Conservation (phyloP, 345 rosid genomes). For the Ceriops zippeliana region DNA sequence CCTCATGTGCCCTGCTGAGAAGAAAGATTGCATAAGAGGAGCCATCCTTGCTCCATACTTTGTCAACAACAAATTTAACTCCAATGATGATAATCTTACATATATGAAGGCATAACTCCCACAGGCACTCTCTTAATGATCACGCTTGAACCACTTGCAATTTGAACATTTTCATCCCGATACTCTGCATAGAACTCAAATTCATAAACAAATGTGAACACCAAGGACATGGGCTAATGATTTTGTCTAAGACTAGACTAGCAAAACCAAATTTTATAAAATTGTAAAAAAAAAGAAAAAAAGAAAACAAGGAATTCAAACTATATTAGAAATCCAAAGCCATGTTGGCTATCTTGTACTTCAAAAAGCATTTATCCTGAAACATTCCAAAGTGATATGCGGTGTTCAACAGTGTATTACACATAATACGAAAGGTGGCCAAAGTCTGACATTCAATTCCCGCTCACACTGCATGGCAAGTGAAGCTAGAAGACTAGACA, state of each 20-base stretch:
- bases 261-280: neutral
- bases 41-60: neutral
- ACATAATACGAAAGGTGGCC: no score
- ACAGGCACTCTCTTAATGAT: slow-evolving; percentile 53
- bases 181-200: slow-evolving; percentile 32
- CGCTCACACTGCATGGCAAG: no score
- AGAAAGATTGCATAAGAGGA: slow-evolving; percentile 4
- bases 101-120: slow-evolving; percentile 19
- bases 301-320: no score
- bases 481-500: no score
- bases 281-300: neutral
- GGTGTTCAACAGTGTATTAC: no score
- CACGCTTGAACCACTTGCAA: slow-evolving; percentile 43
- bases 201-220: neutral
- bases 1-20: slow-evolving; percentile 18
- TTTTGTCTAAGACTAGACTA: no score
- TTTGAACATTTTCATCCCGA: slow-evolving; percentile 27
- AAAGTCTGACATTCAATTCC: no score
- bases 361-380: no score
- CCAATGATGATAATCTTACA: slow-evolving; percentile 16
- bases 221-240: neutral
- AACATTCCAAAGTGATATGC: no score
- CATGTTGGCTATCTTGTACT: no score
- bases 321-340: no score
- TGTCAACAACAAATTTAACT: neutral